Base-by-base conservation (phyloP, 129 eudicot species). In the Smallanthus sonchifolius region DNA sequence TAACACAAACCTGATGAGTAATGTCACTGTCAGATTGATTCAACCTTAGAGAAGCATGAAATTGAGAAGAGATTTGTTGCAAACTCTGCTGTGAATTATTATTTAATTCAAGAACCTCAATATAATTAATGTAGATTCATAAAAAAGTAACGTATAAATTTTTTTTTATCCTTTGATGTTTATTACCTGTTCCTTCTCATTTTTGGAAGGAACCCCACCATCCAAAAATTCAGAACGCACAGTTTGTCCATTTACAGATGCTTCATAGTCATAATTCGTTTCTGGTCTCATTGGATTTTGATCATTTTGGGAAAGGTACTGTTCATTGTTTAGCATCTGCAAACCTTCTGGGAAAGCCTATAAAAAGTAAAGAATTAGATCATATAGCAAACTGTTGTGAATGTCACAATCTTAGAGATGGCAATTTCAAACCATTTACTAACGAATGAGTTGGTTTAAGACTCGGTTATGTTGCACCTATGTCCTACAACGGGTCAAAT, bases 11-110 rank as follows among this genome's bases (percentile, higher is more conserved):
- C 97, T 88, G 79, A 17, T 72, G 73, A 24, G 66, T 85, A 55
- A 70, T 80, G 70, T 71, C 85, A 60, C 74, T 84, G 67, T 79
- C 84, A 19, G 65, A 70, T 80, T 84, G 74, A 51, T 83, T 82
- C 85, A 95, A 65, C 67, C 86, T 87, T 52, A 91, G 45, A 14
- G 92, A 82, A 39, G 71, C 89, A 30, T 84, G 96, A 75, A 95
- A 91, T 65, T 91, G 99, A 74, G 97, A 84, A 62, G 99, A 95
- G 4, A 91, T 81, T 59, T 88, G 90, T 30, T 85, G 95, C 88
- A 89, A 75, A 83, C 72, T 88, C 75, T 80, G 89, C 67, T 72
- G 92, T 52, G 83, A 64, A 34, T 81, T 70, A 40, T 82, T 74
- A 72, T 32, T 75, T 7, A 37, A 80, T 45, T 87, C 82, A 35